A percentile compares a stretch with the other conserved stretches of the same genome.
Evolutionary conservation across 768 basidiomycete species (phyloP).

Genomic region (Phlegmacium glaucopus): DNA sequence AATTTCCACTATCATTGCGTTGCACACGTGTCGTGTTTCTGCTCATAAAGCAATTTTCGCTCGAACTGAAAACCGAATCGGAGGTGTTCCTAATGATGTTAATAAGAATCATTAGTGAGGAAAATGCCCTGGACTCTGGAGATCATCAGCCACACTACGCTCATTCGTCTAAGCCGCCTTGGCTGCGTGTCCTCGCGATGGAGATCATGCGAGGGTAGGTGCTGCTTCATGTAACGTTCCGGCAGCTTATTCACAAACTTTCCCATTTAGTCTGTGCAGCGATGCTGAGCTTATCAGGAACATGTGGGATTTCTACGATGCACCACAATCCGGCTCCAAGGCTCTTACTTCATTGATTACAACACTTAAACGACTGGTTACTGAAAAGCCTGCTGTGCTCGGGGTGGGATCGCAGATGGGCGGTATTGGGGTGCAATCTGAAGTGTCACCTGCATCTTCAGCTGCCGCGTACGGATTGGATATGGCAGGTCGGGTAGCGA

Average conservation of each 20-base stretch:
- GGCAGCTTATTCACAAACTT: not conserved
- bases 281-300: constrained; percentile 76
- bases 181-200: constrained; percentile 91
- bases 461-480: constrained; percentile 55
- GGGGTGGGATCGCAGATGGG: constrained; percentile 79
- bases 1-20: constrained; percentile 86
- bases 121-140: constrained; percentile 29
- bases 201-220: constrained; percentile 85
- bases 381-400: constrained; percentile 83
- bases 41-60: constrained; percentile 86
- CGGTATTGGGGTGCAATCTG: constrained; percentile 63
- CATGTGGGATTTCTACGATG: constrained; percentile 79
- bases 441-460: constrained; percentile 15
- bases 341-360: constrained; percentile 78
- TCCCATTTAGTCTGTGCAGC: constrained; percentile 56
- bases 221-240: not conserved
- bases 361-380: constrained; percentile 80
- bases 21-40: constrained; percentile 93
- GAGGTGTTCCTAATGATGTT: constrained; percentile 83
- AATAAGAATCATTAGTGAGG: constrained; percentile 61
- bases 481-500: constrained; percentile 84
- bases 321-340: constrained; percentile 56
- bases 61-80: constrained; percentile 75
- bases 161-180: constrained; percentile 54
- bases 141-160: constrained; percentile 23